Evolutionary conservation across 352 stramenopile genomes (phyloP), one percentile per base, ranked within the genome.

Genomic region (Elongisporangium anandrum): DNA sequence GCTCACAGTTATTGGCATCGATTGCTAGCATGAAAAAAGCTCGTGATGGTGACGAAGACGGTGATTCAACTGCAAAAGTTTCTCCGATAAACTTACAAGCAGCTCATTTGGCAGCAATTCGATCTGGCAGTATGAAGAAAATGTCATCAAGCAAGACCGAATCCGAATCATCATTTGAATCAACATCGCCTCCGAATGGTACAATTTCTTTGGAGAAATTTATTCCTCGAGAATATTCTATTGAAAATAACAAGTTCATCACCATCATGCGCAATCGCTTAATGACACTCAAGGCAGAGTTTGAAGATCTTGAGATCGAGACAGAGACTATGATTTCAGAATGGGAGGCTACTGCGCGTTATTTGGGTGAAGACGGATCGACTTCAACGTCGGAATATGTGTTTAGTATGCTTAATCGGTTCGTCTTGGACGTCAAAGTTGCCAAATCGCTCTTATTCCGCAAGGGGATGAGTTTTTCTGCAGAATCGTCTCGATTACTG

Each of bases 351-450:
- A 88, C 75, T 1, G 80, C 81, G 34, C 52, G 73, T 15, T 94
- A 94, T 64, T 50, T 94, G 15, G 84, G 81, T 2, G 84, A 94
- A 73, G 72, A 85, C 23, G 61, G 77, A 13, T 58, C 57, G 3
- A 65, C 61, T 2, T 87, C 77, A 16, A 85, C 81, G 16, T 91
- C 84, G 7, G 80, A 92, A 50, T 91, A 92, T 54, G 78, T 86
- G 0, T 76, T 92, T 15, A 71, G 65, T 8, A 61, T 94, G 1
- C 59, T 94, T 10, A 79, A 94, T 60, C 73, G 81, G 10, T 92
- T 94, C 56, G 59, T 88, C 19, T 56, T 94, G 13, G 84, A 94
- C 54, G 81, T 94, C 23, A 89, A 88, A 57, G 77, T 91, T 7
- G 79, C 79, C 4, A 87, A 88, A 45, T 69, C 72, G 2, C 53